A percentile compares a stretch with the other conserved stretches of the same genome.
Conservation (phyloP, 208 protist species). For the Wallacemonas sp. region DNA sequence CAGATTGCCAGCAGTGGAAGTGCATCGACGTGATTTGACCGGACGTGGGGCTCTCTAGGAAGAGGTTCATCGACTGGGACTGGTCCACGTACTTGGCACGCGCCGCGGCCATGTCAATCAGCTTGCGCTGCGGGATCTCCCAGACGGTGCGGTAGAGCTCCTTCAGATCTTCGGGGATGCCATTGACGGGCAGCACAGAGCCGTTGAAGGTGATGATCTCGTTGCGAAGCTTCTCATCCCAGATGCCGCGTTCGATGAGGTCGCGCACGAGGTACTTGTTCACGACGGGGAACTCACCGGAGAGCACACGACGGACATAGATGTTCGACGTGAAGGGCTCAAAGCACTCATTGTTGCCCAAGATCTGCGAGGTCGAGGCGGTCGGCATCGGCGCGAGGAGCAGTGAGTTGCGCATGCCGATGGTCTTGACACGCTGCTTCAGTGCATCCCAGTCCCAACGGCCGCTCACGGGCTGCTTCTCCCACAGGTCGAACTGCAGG, state of each 20-base stretch:
- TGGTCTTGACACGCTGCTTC: conserved; percentile 78
- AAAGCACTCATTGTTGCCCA: conserved; percentile 99
- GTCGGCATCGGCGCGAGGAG: conserved; percentile 99
- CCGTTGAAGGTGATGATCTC: conserved; percentile 96
- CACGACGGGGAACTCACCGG: conserved; percentile 98
- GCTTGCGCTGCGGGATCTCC: conserved; percentile 97
- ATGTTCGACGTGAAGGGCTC: conserved; percentile 99
- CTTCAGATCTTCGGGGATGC: conserved; percentile 95
- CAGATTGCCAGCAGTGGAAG: conserved; percentile 98
- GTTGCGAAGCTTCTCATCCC: conserved; percentile 94
- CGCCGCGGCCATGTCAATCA: conserved; percentile 99
- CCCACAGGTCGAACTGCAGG: conserved; percentile 99
- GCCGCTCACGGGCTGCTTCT: conserved; percentile 60
- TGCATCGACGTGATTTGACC: conserved; percentile 99
- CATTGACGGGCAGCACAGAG: conserved; percentile 92
- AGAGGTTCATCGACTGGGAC: conserved; percentile 98
- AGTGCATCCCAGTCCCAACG: conserved; percentile 97
- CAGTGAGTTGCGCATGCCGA: conserved; percentile 98
- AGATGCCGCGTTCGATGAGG: conserved; percentile 93
- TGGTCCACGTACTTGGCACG: conserved; percentile 99
- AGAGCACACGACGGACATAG: conserved; percentile 97
- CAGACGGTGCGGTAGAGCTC: conserved; percentile 98
- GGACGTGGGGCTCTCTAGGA: conserved; percentile 94
- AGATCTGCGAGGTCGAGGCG: conserved; percentile 99
- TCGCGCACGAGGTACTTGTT: conserved; percentile 98